Evolutionary conservation across 192 early-diverging fungal genomes (phyloP).

Genomic region (Blastocladiella britannica): DNA sequence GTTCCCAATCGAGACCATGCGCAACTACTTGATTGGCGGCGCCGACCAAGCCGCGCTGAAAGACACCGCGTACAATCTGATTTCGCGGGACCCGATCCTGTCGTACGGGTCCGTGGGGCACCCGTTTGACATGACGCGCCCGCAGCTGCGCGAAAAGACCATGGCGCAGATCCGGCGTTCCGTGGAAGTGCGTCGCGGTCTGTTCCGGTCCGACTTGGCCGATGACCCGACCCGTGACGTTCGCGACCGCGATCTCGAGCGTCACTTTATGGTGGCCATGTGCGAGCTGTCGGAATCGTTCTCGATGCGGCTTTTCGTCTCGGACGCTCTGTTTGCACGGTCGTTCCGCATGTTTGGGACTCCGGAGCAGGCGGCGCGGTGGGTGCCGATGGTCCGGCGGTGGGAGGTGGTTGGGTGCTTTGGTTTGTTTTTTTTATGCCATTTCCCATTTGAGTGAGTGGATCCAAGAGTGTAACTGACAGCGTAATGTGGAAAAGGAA

Average conservation of each 20-base stretch:
- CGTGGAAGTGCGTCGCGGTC: slow-evolving; percentile 13
- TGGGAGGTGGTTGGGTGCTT: slow-evolving; percentile 39
- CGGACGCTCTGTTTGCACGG: slow-evolving; percentile 32
- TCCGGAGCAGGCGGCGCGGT: slow-evolving; percentile 28
- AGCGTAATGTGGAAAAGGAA: slow-evolving; percentile 2
- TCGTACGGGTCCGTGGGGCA: neutral
- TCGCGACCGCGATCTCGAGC: slow-evolving; percentile 15
- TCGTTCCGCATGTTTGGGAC: slow-evolving; percentile 32
- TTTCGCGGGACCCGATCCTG: slow-evolving; percentile 10
- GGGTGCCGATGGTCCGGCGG: slow-evolving; percentile 26
- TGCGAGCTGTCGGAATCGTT: slow-evolving; percentile 31
- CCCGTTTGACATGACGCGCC: slow-evolving; percentile 3
- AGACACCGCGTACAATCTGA: slow-evolving; percentile 1
- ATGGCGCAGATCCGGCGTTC: slow-evolving; percentile 29
- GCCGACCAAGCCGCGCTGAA: slow-evolving; percentile 9
- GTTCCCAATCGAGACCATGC: slow-evolving; percentile 28
- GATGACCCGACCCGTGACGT: no score
- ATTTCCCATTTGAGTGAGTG: no score
- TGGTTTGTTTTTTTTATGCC: slow-evolving; percentile 35
- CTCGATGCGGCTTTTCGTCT: slow-evolving; percentile 38
- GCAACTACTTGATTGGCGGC: slow-evolving; percentile 19
- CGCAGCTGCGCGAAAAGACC: slow-evolving; percentile 3
- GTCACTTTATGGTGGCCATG: slow-evolving; percentile 19
- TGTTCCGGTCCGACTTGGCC: no score
- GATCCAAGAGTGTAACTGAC: neutral